Conservation (phyloP, 163 green algal species). For the Scenedesmus sp. region DNA sequence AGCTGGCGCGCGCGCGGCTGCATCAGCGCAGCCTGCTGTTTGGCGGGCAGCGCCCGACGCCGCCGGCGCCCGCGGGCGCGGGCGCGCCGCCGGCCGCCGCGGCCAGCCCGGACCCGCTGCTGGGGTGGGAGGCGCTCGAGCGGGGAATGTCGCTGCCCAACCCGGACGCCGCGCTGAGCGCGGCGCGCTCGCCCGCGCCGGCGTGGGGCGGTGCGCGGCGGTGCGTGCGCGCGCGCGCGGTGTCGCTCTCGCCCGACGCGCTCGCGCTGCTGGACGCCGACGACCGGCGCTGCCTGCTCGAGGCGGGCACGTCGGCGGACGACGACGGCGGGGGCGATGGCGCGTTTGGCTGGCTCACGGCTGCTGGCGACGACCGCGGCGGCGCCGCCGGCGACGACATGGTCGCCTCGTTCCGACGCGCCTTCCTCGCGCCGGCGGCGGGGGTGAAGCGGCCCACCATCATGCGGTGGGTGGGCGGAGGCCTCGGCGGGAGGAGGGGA, state of each 20-base stretch:
- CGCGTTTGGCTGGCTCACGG: background rate
- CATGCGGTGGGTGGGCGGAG: no score
- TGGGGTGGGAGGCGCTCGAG: constrained; percentile 10
- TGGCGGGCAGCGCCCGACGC: background rate
- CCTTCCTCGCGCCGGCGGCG: no score
- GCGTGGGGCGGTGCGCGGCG: background rate
- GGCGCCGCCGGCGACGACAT: constrained; percentile 16
- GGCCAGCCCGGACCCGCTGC: no score
- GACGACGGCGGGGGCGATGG: background rate
- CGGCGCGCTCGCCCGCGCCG: background rate
- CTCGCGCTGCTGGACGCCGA: constrained; percentile 39
- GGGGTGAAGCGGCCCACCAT: no score
- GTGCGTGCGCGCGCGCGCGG: constrained; percentile 14
- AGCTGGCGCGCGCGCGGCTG: constrained; percentile 20
- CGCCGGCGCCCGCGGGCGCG: background rate
- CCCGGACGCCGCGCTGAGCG: background rate
- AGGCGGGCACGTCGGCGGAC: constrained; percentile 13
- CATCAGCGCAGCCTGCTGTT: constrained; percentile 29
- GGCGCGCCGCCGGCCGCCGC: no score
- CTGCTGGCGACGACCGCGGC: background rate
- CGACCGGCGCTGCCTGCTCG: constrained; percentile 35
- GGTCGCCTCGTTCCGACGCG: constrained; percentile 23
- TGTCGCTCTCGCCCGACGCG: constrained; percentile 35
- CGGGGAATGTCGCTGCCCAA: constrained; percentile 39
- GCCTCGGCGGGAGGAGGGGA: no score